Evolutionary conservation across 495 filamentous ascomycete species (phyloP), one percentile per base, ranked within the genome.

Genomic region (Evernia prunastri): DNA sequence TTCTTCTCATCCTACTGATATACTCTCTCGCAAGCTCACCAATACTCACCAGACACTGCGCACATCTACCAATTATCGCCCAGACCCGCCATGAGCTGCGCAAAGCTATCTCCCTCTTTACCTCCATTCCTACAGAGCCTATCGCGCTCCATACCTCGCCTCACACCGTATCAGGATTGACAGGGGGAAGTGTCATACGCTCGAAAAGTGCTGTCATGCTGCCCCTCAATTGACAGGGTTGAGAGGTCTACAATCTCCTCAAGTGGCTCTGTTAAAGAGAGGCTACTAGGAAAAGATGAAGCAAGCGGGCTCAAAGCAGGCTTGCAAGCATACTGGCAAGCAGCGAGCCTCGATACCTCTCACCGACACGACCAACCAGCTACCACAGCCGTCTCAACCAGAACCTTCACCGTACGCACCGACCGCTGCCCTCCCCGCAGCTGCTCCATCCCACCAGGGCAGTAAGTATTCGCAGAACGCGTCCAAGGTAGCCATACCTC

Each of bases 401-500:
- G 27, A 56, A 9, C 42, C 53, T 17, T 45, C 51, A 11, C 35
- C 39, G 0, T 18, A 42, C 13, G 9, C 54, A 36, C 25, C 53
- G 33, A 29, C n/a, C 39, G 5, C 40, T 36, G 27, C 37, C 43
- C 53, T 56, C 8, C 25, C 61, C 20, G 43, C 35, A 9, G 37
- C 53, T 45, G 13, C 17, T n/a, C 39, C 53, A 9, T 40, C 56
- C 23, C 61, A 57, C 11, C 37, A 53, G 12, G 35, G 29, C 20
- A 42, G 20, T 45, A 18, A 37, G 3, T 53, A 63, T 6, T 42
- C 51, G 25, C 36, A 42, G 35, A 39, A 47, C 31, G 13, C 39
- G 8, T 25, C 62, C 4, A 82, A 82, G 65, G 75, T 82, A 29
- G 76, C 80, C 0, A 82, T 82, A 61, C 80, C 80, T 54, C 76